Evolutionary conservation across 2,329 filamentous ascomycete genomes (phyloP).

Genomic region (Arachnopeziza araneosa): DNA sequence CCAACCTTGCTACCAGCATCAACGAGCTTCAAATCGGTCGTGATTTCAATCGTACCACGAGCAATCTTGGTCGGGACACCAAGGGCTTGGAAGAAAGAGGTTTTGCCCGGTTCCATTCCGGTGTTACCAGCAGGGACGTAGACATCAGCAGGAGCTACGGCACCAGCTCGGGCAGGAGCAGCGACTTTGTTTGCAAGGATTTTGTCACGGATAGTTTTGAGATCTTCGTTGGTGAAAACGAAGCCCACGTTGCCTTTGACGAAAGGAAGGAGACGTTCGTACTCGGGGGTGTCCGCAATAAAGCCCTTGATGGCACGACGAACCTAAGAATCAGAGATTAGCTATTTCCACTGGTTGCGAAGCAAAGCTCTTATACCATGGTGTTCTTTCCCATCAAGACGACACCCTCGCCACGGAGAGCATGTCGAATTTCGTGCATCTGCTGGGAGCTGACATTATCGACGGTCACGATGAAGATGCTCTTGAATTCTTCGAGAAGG

Average conservation of each 20-base stretch:
- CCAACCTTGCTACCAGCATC: constrained; percentile 92
- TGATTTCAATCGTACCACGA: constrained; percentile 99
- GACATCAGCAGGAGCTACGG: constrained; percentile 87
- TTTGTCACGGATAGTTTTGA: constrained; percentile 89
- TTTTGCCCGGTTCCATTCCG: constrained; percentile 99
- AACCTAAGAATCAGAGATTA: constrained; percentile 48
- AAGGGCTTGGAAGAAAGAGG: constrained; percentile 99
- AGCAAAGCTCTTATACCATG: constrained; percentile 63
- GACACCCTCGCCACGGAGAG: constrained; percentile 85
- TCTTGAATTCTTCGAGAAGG: constrained; percentile 93
- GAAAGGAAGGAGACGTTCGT: constrained; percentile 93
- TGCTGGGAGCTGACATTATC: constrained; percentile 99
- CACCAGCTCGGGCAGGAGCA: constrained; percentile 95
- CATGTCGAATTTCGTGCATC: constrained; percentile 99
- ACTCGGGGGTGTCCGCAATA: constrained; percentile 84
- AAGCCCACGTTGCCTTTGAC: constrained; percentile 98
- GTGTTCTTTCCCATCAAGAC: constrained; percentile 99
- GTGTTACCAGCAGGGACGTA: constrained; percentile 98
- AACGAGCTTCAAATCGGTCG: constrained; percentile 93
- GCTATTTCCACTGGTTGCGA: neutral
- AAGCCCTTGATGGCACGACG: constrained; percentile 97
- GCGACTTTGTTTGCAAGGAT: constrained; percentile 97
- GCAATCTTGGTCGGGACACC: constrained; percentile 99
- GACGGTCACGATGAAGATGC: constrained; percentile 94
- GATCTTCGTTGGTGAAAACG: constrained; percentile 97